Conservation (phyloP, 2,329 filamentous ascomycete species). For the Madurella mycetomatis region DNA sequence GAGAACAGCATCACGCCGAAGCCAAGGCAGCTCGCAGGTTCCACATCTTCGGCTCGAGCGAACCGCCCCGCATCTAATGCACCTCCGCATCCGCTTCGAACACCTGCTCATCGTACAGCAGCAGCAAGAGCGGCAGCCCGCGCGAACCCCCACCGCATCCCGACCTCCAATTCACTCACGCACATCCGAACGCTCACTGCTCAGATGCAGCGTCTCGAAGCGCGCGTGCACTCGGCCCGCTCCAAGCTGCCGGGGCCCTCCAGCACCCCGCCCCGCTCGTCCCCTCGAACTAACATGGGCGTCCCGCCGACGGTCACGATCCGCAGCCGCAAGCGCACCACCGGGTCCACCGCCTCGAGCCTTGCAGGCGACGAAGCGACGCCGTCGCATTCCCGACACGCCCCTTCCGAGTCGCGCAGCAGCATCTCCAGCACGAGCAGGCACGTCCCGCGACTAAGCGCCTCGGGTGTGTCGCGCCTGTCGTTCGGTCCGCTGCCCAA, state of each 20-base stretch:
- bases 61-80: constrained; percentile 41
- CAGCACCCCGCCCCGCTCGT: constrained; percentile 71
- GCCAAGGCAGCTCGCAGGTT: constrained; percentile 37
- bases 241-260: constrained; percentile 85
- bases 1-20: constrained; percentile 53
- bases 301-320: constrained; percentile 58
- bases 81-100: constrained; percentile 32
- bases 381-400: constrained; percentile 38
- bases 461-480: constrained; percentile 57
- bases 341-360: constrained; percentile 51
- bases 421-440: constrained; percentile 40
- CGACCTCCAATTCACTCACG: constrained; percentile 68
- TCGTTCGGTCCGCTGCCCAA: constrained; percentile 61
- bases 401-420: constrained; percentile 25
- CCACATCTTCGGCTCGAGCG: constrained; percentile 33
- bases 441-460: constrained; percentile 56
- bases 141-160: constrained; percentile 46
- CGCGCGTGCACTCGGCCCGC: constrained; percentile 83
- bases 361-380: constrained; percentile 45
- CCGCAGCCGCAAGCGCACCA: constrained; percentile 65
- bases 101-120: constrained; percentile 35
- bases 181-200: constrained; percentile 92
- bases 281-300: constrained; percentile 55
- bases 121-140: constrained; percentile 29
- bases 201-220: constrained; percentile 95